phyloP scores from a whole-genome alignment of 805 yeast species.

The Starmerella sp. region DNA sequence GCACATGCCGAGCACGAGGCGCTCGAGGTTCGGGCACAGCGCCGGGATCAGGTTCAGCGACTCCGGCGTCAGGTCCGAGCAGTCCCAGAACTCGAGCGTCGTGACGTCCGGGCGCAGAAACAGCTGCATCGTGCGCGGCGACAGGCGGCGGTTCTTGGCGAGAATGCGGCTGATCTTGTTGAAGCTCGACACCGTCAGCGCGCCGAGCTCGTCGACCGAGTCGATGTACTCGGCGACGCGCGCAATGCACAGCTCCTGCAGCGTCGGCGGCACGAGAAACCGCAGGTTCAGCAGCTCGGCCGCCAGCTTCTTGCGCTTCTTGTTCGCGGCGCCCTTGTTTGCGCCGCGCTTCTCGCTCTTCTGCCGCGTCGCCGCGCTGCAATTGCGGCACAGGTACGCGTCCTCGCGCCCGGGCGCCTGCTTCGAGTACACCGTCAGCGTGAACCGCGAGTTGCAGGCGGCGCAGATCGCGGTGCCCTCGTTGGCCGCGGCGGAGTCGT shows the following conservation, averaged over 20 bases:
- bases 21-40: conserved; percentile 60
- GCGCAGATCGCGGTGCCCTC: conserved; percentile 53
- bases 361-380: conserved; percentile 38
- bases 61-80: conserved; percentile 62
- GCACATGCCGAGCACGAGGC: conserved; percentile 73
- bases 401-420: conserved; percentile 28
- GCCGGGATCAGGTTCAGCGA: conserved; percentile 62
- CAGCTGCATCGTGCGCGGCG: conserved; percentile 57
- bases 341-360: conserved; percentile 33
- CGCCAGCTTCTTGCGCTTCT: conserved; percentile 67
- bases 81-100: conserved; percentile 75
- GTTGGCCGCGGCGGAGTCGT: conserved; percentile 16
- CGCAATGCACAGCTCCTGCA: conserved; percentile 73
- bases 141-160: conserved; percentile 69
- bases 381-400: conserved; percentile 50
- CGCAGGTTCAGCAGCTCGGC: conserved; percentile 70
- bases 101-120: conserved; percentile 54
- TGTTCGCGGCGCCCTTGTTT: conserved; percentile 35
- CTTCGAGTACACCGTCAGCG: conserved; percentile 56
- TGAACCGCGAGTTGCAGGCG: conserved; percentile 49
- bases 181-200: conserved; percentile 64
- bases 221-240: conserved; percentile 55
- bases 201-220: conserved; percentile 75
- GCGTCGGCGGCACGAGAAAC: conserved; percentile 46
- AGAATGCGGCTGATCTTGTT: conserved; percentile 63